Conservation (phyloP, 148 eudicot species). For the Rhododendron williamsianum region DNA sequence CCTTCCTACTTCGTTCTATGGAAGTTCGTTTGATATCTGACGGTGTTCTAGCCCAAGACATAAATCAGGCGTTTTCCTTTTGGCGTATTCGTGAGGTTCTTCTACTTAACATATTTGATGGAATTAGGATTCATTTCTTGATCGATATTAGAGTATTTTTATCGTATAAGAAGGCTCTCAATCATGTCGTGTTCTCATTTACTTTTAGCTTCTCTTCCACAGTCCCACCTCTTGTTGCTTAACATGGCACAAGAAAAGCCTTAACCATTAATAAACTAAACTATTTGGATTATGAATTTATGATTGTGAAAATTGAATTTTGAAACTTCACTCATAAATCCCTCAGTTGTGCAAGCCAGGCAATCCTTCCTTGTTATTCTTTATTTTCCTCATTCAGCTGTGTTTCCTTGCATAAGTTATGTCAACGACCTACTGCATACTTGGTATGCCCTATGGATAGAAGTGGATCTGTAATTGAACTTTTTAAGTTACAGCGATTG, state of each 20-base stretch:
- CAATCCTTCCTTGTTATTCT: not conserved
- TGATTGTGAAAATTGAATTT: not conserved
- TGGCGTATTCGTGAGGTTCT: conserved; percentile 97
- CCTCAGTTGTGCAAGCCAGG: not conserved
- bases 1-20: conserved; percentile 70
- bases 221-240: not conserved
- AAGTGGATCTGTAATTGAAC: not conserved
- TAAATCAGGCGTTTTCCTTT: conserved; percentile 83
- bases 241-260: not conserved
- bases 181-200: not conserved
- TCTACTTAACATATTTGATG: not conserved
- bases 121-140: not conserved
- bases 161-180: not conserved
- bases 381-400: not conserved
- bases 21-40: conserved; percentile 80
- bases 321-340: not conserved
- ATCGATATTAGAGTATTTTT: not conserved
- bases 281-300: too few relatives aligned
- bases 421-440: not conserved
- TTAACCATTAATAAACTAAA: not conserved
- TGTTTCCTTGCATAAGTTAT: not conserved
- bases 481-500: not conserved
- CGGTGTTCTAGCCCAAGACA: conserved; percentile 93
- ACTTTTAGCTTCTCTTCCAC: not conserved
- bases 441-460: not conserved